Evolutionary conservation across 352 stramenopile species (phyloP), one percentile per base, ranked within the genome.

Genomic region (Globisporangium heterothallicum): DNA sequence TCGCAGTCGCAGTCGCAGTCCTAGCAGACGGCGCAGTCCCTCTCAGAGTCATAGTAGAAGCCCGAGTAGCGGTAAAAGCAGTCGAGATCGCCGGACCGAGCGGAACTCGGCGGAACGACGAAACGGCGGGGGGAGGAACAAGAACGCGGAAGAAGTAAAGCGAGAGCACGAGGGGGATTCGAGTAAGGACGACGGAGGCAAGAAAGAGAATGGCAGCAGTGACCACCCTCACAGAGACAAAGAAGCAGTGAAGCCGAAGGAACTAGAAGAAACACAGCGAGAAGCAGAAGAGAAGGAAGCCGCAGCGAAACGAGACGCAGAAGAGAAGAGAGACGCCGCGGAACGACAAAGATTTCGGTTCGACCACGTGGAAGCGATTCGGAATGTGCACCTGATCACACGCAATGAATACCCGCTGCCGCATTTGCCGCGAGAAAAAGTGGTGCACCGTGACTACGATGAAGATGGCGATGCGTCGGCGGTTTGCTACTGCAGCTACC

Each of bases 351-450:
- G 45, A 4, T 34, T 61, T n/a, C 46, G 41, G 26, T 72, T 72
- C 43, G 76, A 88, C 57, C 76, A 90, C 53, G 50, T 90, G 8
- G 71, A 88, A 55, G 79, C 79, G 38, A 56, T 90, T 12, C 79
- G 79, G 24, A 58, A 78, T 62, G 74, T 90, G 32, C 27, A 70
- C 44, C 63, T 90, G 42, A 74, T 90, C 51, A 60, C 57, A 35
- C 64, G 67, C 29, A 90, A 90, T 64, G 79, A 90, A 57, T 90
- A 91, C 32, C 81, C 81, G 38, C 57, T 89, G n/a, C 26, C 57
- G 32, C 73, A 87, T 26, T 48, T 91, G 34, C 47, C 66, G 29
- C 60, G 66, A 24, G 49, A 69, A 18, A 68, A 72, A 25, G 13
- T 63, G 2, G 8, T 52, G 24, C 47, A 61, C 14, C 70, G 62